Base-by-base conservation (phyloP, 345 rosid genomes). In the Sisymbrium altissimum region DNA sequence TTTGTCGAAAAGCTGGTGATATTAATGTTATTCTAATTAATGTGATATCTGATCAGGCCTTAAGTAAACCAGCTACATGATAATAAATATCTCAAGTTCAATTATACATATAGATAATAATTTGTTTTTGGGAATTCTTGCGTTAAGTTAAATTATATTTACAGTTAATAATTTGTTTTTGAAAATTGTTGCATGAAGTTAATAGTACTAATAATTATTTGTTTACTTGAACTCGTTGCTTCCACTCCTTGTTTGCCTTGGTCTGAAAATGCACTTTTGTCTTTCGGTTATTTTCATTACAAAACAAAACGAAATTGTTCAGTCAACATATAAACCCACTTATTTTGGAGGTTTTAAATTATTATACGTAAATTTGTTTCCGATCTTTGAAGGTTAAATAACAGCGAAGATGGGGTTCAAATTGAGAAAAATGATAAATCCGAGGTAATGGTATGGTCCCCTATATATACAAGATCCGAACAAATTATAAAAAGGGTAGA, bases 361-460 rank as follows among this genome's bases (percentile, higher is more conserved):
- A 11, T 41, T 4, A 11, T 64, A 13, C 4, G 46, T 49, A 66
- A 66, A 8, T n/a, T 53, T 53, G 48, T 23, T 49, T 35, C 12
- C 2, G 9, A 23, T 14, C 15, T 52, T 29, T 43, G 54, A 15
- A 43, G 13, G 9, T 7, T n/a, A 41, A 2, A 9, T 10, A 35
- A 40, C 18, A 23, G 3, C 11, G 17, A 43, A 13, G 30, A 23
- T 23, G 14, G 3, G 53, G 49, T 49, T 19, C 6, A 25, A 27
- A 11, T 35, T 32, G 14, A 27, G 25, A 43, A n/a, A 46, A 17
- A 17, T 17, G 7, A 17, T 10, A 12, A 21, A 10, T 25, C 15
- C 5, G 30, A 40, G 32, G 4, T 11, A 4, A 54, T 18, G 38
- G 64, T 25, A 1, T 73, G 71, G 71, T 73, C 66, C 66, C 58